Evolutionary conservation across 768 basidiomycete species (phyloP), one percentile per base, ranked within the genome.

Genomic region (Kwoniella sp.): DNA sequence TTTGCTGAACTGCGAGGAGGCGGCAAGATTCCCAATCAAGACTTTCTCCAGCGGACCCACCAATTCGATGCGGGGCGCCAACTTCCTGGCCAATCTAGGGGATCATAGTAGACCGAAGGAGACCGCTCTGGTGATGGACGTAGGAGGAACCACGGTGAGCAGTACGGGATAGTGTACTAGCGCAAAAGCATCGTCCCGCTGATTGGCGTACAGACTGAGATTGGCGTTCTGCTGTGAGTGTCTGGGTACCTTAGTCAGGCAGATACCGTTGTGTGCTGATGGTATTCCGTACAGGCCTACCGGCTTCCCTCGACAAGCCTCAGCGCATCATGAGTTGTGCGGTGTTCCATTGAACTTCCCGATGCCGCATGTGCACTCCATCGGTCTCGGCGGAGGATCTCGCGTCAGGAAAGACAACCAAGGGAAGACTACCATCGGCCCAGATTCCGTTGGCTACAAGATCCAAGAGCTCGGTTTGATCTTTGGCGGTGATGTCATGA

Each of bases 21-120:
- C 87, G 0, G 85, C 84, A 0, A 81, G 81, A 29, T 81, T 89
- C 41, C 88, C 88, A 1, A 86, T 89, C 71, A 83, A 85, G 59
- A 89, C 88, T 0, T 89, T 85, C 73, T 84, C 84, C 23, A 85
- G 84, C 48, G 86, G 86, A 2, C 85, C 87, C 5, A 89, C 88
- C 0, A 89, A 89, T 74, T 87, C 87, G 0, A 89, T 89, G 87
- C 82, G 88, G 55, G 88, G 87, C 9, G 88, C 87, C 4, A 85
- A 85, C 3, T 88, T 85, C 74, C 81, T 88, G 4, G 84, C 87
- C 1, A 84, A 83, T 17, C 48, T 73, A 37, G 68, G 66, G 3
- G 9, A 76, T 82, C 50, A 81, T 0, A 66, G 29, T 2, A 25
- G 50, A 25, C 38, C 45, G 20, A 69, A 66, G 47, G 66, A 75